Evolutionary conservation across 1,139 yeast genomes (phyloP), one percentile per base, ranked within the genome.

Genomic region (Pneumocystis murina): DNA sequence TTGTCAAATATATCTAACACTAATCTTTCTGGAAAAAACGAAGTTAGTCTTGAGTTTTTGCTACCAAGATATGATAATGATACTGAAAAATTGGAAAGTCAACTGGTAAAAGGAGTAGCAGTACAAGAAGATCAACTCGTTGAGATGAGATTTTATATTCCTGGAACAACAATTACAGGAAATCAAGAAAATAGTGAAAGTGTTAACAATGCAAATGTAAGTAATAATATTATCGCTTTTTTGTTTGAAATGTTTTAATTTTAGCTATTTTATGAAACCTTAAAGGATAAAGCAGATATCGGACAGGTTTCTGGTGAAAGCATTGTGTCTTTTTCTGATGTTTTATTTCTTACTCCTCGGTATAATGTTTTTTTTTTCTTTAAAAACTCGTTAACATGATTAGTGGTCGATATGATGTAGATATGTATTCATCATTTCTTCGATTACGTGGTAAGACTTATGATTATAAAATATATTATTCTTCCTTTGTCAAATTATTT

Each of bases 301-400:
- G 97, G 97, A 39, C 94, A 86, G 74, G 94, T 86, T 64, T 87
- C 96, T 0, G 98, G 97, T 59, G 96, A 91, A 69, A 95, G 96
- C n/a, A 87, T 94, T 73, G 97, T 90, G 2, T 86, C 97, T 3
- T 90, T 92, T 77, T 83, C 88, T 63, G 97, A 91, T 71, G 85
- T 90, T 12, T 80, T 92, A 72, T 90, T 92, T 80, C 83, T 94
- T 67, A 94, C 98, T 0, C 99, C 99, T 70, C 73, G 79, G 66
- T 55, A 41, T n/a, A 41, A 48, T 24, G 12, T 48, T 48, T 48
- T 48, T 48, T 48, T 43, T 24, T 33, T 10, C 30, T 10, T 33
- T 24, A 36, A 36, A 33, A 14, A 12, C 3, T 24, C 35, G 39
- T 35, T 24, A 54, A 58, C 20, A 10, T 3, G 14, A 24, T 55